Base-by-base conservation (phyloP, 352 stramenopile species). In the Stramenopiles sp. region DNA sequence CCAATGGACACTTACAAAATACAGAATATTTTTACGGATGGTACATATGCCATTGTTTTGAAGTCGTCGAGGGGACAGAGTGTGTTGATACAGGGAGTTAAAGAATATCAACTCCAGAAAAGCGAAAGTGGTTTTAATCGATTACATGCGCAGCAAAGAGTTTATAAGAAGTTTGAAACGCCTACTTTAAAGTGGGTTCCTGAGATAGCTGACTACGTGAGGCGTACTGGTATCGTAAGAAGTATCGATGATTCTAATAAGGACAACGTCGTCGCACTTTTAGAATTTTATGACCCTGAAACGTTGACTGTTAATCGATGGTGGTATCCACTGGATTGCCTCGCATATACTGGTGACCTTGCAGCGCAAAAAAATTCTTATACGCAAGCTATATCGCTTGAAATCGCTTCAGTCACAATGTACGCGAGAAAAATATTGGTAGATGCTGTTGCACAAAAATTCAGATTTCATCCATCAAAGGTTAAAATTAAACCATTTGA, bases 201-300 rank as follows among this genome's bases (percentile, higher is more conserved):
- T 22, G 27, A 27, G 22, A 71, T 71, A 27, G 22, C 55, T 71
- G 55, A 25, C 55, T 71, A 27, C 27, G 22, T 71, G 55, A 22
- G 55, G 55, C 22, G 55, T 25, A 71, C 55, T 71, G 55, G 55
- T 71, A 71, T 71, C 22, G 55, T 71, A 27, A 22, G 55, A 71
- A 22, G 55, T 27, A 27, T 71, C 22, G 55, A 71, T 27, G 27
- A 71, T 25, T 25, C 22, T 71, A 27, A 71, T 27, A 71, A 71
- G 27, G 55, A 71, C 22, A 22, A 71, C 55, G 22, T 27, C 27
- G 22, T 71, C 27, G 55, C 27, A 25, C 55, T 71, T 25, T 27
- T 71, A 71, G 55, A 71, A 71, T 71, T 71, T 71, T 71, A 71
- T 71, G 55, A 71, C 27, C 55, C 55, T 25, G 55, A 71, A 71